phyloP scores from a whole-genome alignment of 331 rosid genomes.

The Stylosanthes scabra region DNA sequence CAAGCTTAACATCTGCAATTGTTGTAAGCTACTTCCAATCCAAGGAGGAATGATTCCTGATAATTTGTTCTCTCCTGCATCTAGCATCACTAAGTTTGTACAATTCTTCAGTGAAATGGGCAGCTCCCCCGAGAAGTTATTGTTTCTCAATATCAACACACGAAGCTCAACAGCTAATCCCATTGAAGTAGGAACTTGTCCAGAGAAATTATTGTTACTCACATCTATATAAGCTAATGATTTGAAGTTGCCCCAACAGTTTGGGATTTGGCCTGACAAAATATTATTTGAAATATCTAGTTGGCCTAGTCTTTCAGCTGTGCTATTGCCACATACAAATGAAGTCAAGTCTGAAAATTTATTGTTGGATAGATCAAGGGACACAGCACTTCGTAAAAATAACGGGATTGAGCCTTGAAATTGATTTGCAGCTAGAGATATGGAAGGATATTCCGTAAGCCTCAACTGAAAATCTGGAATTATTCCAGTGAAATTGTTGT shows the following conservation, averaged over 20 bases:
- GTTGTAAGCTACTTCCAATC: constrained; percentile 2
- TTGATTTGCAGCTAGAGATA: constrained; percentile 23
- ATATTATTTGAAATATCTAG: constrained; percentile 28
- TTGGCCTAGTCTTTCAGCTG: neutral
- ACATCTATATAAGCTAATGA: constrained; percentile 33
- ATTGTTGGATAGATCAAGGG: constrained; percentile 14
- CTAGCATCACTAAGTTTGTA: constrained; percentile 23
- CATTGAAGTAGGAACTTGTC: constrained; percentile 24
- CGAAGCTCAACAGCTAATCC: constrained; percentile 14
- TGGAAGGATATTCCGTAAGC: constrained; percentile 25
- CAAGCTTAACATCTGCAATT: constrained; percentile 26
- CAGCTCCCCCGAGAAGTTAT: neutral
- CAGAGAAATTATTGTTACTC: constrained; percentile 33
- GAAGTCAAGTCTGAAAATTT: constrained; percentile 16
- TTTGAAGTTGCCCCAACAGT: constrained; percentile 29
- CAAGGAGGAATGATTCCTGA: constrained; percentile 33
- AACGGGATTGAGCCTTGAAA: constrained; percentile 32
- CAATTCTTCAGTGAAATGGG: constrained; percentile 25
- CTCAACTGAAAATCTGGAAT: constrained; percentile 36
- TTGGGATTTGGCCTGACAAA: constrained; percentile 21
- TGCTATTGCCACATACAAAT: neutral
- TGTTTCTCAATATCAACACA: constrained; percentile 33
- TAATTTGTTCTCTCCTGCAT: constrained; percentile 35
- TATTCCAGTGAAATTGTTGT: constrained; percentile 27
- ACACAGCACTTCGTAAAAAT: neutral